Evolutionary conservation across 2,329 filamentous ascomycete genomes (phyloP).

Genomic region (Biscogniauxia sp.): DNA sequence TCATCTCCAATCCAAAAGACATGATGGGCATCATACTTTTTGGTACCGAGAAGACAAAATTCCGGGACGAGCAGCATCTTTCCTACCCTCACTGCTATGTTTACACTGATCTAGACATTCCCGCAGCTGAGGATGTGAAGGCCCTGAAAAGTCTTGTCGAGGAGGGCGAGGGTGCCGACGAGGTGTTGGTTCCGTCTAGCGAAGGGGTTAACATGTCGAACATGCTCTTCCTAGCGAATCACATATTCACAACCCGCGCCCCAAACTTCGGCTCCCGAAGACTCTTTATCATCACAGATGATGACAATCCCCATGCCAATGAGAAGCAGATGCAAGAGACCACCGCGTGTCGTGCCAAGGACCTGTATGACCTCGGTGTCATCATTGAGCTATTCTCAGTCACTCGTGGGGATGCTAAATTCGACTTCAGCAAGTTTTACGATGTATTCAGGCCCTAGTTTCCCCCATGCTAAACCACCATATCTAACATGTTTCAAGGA

Average conservation of each 20-base stretch:
- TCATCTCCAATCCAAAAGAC: constrained; percentile 93
- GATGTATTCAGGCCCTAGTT: constrained; percentile 58
- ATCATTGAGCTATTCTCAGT: constrained; percentile 93
- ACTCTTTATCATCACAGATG: constrained; percentile 94
- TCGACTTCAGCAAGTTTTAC: constrained; percentile 85
- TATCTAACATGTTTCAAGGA: constrained; percentile 52
- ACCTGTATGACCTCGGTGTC: constrained; percentile 90
- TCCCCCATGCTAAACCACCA: too few species aligned
- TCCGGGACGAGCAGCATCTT: constrained; percentile 63
- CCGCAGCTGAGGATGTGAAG: constrained; percentile 84
- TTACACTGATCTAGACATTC: constrained; percentile 82
- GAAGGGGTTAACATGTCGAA: constrained; percentile 79
- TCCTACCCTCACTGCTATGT: constrained; percentile 90
- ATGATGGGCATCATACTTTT: constrained; percentile 97
- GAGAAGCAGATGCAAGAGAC: constrained; percentile 72
- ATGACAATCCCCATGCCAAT: constrained; percentile 76
- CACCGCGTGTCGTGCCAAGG: constrained; percentile 84
- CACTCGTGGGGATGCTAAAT: constrained; percentile 64
- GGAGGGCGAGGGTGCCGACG: constrained; percentile 68
- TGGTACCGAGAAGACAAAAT: constrained; percentile 81
- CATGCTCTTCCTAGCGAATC: constrained; percentile 90
- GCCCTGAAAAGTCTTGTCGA: constrained; percentile 72
- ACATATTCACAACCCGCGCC: constrained; percentile 92
- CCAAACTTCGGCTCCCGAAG: constrained; percentile 90
- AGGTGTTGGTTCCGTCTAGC: constrained; percentile 67